phyloP scores from a whole-genome alignment of 2,329 filamentous ascomycete genomes.

The Alternaria viburni region DNA sequence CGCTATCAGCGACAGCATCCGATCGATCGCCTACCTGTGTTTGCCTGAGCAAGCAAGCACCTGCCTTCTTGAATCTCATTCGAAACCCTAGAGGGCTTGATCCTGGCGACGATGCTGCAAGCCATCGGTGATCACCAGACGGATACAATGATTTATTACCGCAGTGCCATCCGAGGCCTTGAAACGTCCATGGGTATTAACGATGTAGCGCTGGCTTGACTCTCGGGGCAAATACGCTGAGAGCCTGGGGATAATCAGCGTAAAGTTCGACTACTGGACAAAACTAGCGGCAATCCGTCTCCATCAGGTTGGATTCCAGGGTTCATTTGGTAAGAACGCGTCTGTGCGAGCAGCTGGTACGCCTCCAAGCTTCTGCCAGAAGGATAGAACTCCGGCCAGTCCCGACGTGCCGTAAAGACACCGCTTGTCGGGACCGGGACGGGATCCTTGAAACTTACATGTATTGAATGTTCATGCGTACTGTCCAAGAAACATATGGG shows the following conservation, averaged over 20 bases:
- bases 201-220: background rate
- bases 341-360: slow-evolving; percentile 7
- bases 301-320: slow-evolving; percentile 15
- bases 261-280: slow-evolving; percentile 4
- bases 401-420: slow-evolving; percentile 16
- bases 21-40: background rate
- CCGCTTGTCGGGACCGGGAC: slow-evolving; percentile 15
- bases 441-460: background rate
- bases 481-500: background rate
- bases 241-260: slow-evolving; percentile 17
- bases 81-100: slow-evolving; percentile 10
- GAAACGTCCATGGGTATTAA: background rate
- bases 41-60: slow-evolving; percentile 5
- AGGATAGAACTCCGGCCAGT: slow-evolving; percentile 15
- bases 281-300: slow-evolving; percentile 5
- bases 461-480: background rate
- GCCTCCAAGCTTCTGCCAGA: slow-evolving; percentile 13
- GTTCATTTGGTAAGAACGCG: background rate
- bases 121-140: slow-evolving; percentile 14
- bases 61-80: slow-evolving; percentile 8
- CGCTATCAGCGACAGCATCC: background rate
- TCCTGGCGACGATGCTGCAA: slow-evolving; percentile 18
- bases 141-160: slow-evolving; percentile 5
- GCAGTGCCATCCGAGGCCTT: slow-evolving; percentile 4
- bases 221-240: slow-evolving; percentile 2